Conservation (phyloP, 2,329 filamentous ascomycete species). For the Chrysoporthe deuterocubensis region DNA sequence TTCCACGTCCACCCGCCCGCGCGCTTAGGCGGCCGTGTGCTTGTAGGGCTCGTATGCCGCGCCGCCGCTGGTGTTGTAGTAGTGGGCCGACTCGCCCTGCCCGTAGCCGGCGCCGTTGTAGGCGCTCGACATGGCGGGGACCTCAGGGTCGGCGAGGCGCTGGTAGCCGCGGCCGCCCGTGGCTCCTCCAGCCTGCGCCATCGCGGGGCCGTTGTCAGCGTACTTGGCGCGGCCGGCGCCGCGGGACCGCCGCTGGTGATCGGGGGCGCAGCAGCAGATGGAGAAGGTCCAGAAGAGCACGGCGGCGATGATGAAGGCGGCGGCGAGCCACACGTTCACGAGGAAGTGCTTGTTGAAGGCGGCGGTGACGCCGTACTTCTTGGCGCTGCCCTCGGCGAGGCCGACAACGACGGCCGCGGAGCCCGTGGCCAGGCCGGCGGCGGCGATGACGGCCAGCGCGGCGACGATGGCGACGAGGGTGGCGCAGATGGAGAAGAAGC, state of each 20-base stretch:
- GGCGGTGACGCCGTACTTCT: conserved; percentile 72
- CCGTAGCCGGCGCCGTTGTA: conserved; percentile 44
- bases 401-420: conserved; percentile 72
- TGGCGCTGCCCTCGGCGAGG: conserved; percentile 67
- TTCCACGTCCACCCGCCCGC: background rate
- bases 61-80: conserved; percentile 8
- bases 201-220: conserved; percentile 53
- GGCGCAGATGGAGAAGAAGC: conserved; percentile 80
- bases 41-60: conserved; percentile 18
- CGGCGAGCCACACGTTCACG: conserved; percentile 76
- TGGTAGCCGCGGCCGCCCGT: conserved; percentile 36
- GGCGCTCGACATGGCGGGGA: conserved; percentile 22
- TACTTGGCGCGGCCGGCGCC: conserved; percentile 38
- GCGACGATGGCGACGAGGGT: conserved; percentile 59
- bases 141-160: background rate
- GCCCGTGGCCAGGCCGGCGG: conserved; percentile 75
- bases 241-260: conserved; percentile 44
- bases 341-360: conserved; percentile 72
- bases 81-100: conserved; percentile 35
- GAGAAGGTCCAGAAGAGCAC: conserved; percentile 90
- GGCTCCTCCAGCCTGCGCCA: conserved; percentile 36
- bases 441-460: conserved; percentile 61
- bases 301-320: conserved; percentile 74
- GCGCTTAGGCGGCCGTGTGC: conserved; percentile 9
- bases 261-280: conserved; percentile 85